These are phyloP conservation scores for Lentithecium fluviatile DNA, from an alignment of 495 filamentous ascomycete species.

Conservation along the genomic window DNA sequence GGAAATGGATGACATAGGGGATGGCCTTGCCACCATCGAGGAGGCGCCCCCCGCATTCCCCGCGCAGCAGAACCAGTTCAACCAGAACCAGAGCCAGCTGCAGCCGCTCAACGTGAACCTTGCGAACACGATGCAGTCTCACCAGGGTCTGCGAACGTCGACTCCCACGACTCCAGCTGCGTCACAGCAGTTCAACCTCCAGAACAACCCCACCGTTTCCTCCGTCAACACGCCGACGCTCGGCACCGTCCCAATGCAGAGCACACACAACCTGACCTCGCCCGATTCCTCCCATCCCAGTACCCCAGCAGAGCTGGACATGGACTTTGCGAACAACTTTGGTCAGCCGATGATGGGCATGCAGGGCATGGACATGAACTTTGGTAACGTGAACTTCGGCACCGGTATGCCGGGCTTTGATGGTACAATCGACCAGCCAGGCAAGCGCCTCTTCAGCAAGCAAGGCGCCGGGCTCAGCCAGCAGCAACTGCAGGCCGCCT, in stretches of 20 bases:
- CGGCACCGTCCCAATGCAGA: conserved; percentile 52
- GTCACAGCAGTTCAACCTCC: conserved; percentile 61
- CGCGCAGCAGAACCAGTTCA: conserved; percentile 63
- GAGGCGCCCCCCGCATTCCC: conserved; percentile 51
- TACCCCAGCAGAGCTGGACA: conserved; percentile 63
- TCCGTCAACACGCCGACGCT: conserved; percentile 94
- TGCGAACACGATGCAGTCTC: conserved; percentile 56
- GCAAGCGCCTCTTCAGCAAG: conserved; percentile 86
- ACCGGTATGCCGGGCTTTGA: conserved; percentile 40
- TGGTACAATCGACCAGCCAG: conserved; percentile 90
- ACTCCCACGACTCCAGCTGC: conserved; percentile 83
- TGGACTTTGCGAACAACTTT: conserved; percentile 38
- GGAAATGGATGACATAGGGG: conserved; percentile 82
- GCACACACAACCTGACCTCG: conserved; percentile 63
- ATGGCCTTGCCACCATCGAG: conserved; percentile 52
- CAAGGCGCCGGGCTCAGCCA: conserved; percentile 65
- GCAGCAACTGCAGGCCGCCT: conserved; percentile 59
- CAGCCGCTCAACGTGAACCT: conserved; percentile 74
- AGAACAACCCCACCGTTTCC: conserved; percentile 96
- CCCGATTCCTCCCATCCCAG: conserved; percentile 74
- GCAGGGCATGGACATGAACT: conserved; percentile 33
- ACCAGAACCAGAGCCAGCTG: conserved; percentile 60
- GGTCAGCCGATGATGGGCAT: conserved; percentile 22
- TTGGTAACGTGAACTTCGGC: conserved; percentile 32
- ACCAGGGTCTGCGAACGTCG: conserved; percentile 79